These are phyloP conservation scores for Letharia lupina DNA, from an alignment of 495 filamentous ascomycete species.

Conservation along the genomic window DNA sequence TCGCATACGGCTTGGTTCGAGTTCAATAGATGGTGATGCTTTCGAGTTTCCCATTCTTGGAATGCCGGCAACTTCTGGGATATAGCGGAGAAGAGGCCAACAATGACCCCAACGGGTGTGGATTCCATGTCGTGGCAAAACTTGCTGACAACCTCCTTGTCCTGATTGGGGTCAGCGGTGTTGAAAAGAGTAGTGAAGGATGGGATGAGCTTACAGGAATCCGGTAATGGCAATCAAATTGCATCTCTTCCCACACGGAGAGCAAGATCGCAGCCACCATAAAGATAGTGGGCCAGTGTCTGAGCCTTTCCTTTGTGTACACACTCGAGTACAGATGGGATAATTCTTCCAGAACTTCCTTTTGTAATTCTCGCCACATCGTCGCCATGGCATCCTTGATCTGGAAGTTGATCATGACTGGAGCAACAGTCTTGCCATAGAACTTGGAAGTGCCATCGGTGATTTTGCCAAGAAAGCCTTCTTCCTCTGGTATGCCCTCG, in stretches of 20 bases:
- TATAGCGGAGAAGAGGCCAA: slow-evolving; percentile 89
- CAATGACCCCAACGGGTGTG: slow-evolving; percentile 86
- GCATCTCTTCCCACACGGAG: slow-evolving; percentile 94
- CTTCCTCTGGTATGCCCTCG: slow-evolving; percentile 75
- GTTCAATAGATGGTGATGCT: slow-evolving; percentile 77
- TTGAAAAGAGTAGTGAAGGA: neutral
- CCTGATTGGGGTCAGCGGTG: slow-evolving; percentile 30
- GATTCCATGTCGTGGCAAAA: slow-evolving; percentile 94
- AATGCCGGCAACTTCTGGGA: slow-evolving; percentile 87
- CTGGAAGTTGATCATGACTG: slow-evolving; percentile 98
- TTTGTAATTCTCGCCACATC: slow-evolving; percentile 93
- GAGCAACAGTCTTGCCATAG: slow-evolving; percentile 77
- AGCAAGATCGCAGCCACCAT: slow-evolving; percentile 84
- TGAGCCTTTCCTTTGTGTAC: slow-evolving; percentile 85
- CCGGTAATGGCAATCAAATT: slow-evolving; percentile 92
- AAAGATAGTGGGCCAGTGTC: slow-evolving; percentile 97
- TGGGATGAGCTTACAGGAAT: slow-evolving; percentile 46
- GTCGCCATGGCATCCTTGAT: slow-evolving; percentile 90
- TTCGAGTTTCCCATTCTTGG: slow-evolving; percentile 80
- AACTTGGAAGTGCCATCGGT: slow-evolving; percentile 69
- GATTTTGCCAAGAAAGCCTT: slow-evolving; percentile 68
- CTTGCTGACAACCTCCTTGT: slow-evolving; percentile 71
- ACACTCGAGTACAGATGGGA: slow-evolving; percentile 84
- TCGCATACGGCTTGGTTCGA: slow-evolving; percentile 86
- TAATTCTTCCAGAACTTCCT: slow-evolving; percentile 87